Evolutionary conservation across 331 rosid species (phyloP).

Genomic region (Erythrophleum ivorense): DNA sequence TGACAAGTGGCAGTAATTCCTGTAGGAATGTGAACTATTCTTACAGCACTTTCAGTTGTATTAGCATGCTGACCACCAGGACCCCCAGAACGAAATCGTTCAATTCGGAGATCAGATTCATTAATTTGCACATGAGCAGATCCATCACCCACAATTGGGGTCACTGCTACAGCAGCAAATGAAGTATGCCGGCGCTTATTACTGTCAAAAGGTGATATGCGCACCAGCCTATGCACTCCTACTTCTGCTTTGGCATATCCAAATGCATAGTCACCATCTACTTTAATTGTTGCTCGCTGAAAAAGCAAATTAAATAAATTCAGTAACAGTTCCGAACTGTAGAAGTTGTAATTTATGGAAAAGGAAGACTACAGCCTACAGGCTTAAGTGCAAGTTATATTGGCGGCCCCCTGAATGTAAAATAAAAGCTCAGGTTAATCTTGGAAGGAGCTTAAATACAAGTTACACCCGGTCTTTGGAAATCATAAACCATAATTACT

Average conservation of each 20-base stretch:
- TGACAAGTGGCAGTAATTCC: slow-evolving; percentile 94
- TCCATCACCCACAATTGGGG: slow-evolving; percentile 78
- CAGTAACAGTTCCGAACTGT: slow-evolving; percentile 30
- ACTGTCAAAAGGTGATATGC: slow-evolving; percentile 96
- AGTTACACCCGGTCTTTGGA: slow-evolving; percentile 13
- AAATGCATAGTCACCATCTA: slow-evolving; percentile 92
- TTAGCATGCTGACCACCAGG: slow-evolving; percentile 96
- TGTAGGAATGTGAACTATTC: slow-evolving; percentile 88
- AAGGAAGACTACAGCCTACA: slow-evolving; percentile 7
- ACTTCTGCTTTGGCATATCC: slow-evolving; percentile 99
- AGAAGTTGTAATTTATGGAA: not conserved
- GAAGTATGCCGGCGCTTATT: slow-evolving; percentile 93
- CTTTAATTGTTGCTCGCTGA: slow-evolving; percentile 92
- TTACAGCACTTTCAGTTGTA: slow-evolving; percentile 93
- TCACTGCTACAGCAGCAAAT: slow-evolving; percentile 96
- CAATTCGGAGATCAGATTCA: slow-evolving; percentile 93
- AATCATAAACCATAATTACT: slow-evolving; percentile 21
- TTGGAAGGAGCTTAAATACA: slow-evolving; percentile 33
- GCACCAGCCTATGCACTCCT: slow-evolving; percentile 94
- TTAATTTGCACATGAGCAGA: slow-evolving; percentile 76
- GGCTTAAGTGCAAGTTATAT: slow-evolving; percentile 16
- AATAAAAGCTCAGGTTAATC: slow-evolving; percentile 8
- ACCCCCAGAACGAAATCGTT: slow-evolving; percentile 88
- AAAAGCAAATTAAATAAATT: slow-evolving; percentile 40
- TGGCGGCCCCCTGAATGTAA: slow-evolving; percentile 2